Base-by-base conservation (phyloP, 495 filamentous ascomycete genomes). In the Penicillium herquei region DNA sequence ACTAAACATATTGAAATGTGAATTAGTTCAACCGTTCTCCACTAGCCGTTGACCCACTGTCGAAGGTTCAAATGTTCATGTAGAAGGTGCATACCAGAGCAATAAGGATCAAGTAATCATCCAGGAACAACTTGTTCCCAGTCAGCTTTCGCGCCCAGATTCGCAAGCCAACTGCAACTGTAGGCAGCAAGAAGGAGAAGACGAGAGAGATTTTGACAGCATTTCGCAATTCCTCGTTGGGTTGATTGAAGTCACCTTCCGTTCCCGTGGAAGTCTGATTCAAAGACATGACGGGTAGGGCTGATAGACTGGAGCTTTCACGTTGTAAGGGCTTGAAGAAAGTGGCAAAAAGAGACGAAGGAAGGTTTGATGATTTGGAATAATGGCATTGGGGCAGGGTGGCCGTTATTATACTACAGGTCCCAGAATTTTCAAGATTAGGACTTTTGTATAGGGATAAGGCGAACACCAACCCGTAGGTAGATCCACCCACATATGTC, bases 51-150 rank as follows among this genome's bases (percentile, higher is more conserved):
- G 50, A 8, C 14, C 31, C 30, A 32, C 30, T 33, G 8, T 17
- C 10, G 21, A 26, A 26, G 21, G 21, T 18, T 7, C 3, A n/a
- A 34, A 34, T 9, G 32, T 31, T 34, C 3, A 21, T 26, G 21
- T 26, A 26, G 21, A 26, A 45, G 34, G 21, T 31, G 1, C 59
- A 18, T 56, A 72, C 66, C 62, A 75, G 48, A 39, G 71, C 70
- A 30, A 69, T 45, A 7, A 76, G 34, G 41, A 76, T 74, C 56
- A 76, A 52, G 55, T 68, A 74, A 51, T 76, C 73, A 55, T 76
- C 73, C 55, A 69, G 47, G 26, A 61, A 66, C 9, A 70, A 46
- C 13, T 26, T 60, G 16, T 52, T 60, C 0, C 69, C 64, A 9
- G 59, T 70, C 40, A 73, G 43, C 34, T 53, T 62, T 17, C 70